These are phyloP conservation scores for Cladorrhinum sp. DNA, from an alignment of 2,329 filamentous ascomycete species.

Conservation along the genomic window DNA sequence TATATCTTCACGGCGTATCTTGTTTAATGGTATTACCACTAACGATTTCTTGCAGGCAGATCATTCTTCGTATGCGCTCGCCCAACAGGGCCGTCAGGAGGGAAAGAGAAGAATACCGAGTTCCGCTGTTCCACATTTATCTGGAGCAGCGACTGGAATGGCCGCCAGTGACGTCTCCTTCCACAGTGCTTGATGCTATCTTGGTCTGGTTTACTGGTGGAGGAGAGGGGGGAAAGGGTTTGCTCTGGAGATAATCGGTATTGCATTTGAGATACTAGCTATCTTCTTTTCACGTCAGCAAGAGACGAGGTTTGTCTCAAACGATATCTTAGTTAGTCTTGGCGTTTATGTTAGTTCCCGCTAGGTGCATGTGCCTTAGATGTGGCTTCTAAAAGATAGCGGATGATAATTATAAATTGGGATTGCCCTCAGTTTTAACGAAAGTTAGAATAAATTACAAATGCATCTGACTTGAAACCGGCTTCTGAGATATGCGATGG, in stretches of 20 bases:
- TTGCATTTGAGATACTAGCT: not conserved
- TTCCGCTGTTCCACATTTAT: slow-evolving; percentile 89
- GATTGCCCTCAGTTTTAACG: no score
- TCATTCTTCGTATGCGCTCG: slow-evolving; percentile 64
- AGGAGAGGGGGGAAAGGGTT: not conserved
- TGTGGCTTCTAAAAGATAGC: no score
- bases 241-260: not conserved
- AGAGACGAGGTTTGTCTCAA: not conserved
- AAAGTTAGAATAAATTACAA: no score
- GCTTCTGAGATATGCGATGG: no score
- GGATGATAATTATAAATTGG: no score
- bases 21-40: slow-evolving; percentile 2
- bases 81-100: slow-evolving; percentile 79
- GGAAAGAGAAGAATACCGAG: slow-evolving; percentile 78
- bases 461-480: no score
- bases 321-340: not conserved
- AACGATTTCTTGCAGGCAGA: slow-evolving; percentile 41
- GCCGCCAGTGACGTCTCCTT: slow-evolving; percentile 15
- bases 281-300: not conserved
- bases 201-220: not conserved
- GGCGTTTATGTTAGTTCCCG: not conserved
- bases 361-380: no score
- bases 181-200: not conserved
- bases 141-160: slow-evolving; percentile 60
- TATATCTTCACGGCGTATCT: not conserved